phyloP scores from a whole-genome alignment of 2,329 filamentous ascomycete species.

The Xylaria hypoxylon region DNA sequence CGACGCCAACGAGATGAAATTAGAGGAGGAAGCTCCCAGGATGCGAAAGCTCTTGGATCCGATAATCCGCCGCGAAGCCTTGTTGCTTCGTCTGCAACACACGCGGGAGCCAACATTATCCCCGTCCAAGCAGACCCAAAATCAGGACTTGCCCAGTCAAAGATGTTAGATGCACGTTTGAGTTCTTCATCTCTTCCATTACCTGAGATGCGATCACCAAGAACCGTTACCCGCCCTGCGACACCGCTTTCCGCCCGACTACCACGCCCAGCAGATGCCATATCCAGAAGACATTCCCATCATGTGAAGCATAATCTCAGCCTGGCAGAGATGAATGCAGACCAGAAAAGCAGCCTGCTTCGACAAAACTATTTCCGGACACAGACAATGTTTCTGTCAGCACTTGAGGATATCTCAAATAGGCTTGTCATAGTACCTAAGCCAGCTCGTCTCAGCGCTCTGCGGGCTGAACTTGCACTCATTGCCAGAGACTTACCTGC shows the following conservation, averaged over 20 bases:
- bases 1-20: conserved; percentile 60
- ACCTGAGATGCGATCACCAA: conserved; percentile 69
- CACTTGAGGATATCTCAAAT: conserved; percentile 85
- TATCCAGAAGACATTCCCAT: conserved; percentile 71
- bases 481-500: conserved; percentile 85
- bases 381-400: conserved; percentile 82
- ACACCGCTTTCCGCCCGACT: conserved; percentile 70
- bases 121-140: conserved; percentile 50
- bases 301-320: conserved; percentile 67
- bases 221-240: conserved; percentile 62
- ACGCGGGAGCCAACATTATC: conserved; percentile 30
- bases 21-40: conserved; percentile 60
- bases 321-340: conserved; percentile 70
- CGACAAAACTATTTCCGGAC: conserved; percentile 86
- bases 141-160: conserved; percentile 64
- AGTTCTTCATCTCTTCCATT: conserved; percentile 76
- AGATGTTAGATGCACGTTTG: conserved; percentile 68
- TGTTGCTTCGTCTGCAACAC: conserved; percentile 28
- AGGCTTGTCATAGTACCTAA: conserved; percentile 86
- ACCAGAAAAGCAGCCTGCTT: conserved; percentile 77
- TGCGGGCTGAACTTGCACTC: conserved; percentile 82
- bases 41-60: conserved; percentile 45
- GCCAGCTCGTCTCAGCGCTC: conserved; percentile 80
- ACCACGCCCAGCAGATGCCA: conserved; percentile 60
- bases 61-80: conserved; percentile 36